Percentiles rank a stretch among this genome's conserved stretches.
These are phyloP conservation scores for Aotearoamyces nothofagi DNA, from an alignment of 2,329 filamentous ascomycete species.

Conservation along the genomic window DNA sequence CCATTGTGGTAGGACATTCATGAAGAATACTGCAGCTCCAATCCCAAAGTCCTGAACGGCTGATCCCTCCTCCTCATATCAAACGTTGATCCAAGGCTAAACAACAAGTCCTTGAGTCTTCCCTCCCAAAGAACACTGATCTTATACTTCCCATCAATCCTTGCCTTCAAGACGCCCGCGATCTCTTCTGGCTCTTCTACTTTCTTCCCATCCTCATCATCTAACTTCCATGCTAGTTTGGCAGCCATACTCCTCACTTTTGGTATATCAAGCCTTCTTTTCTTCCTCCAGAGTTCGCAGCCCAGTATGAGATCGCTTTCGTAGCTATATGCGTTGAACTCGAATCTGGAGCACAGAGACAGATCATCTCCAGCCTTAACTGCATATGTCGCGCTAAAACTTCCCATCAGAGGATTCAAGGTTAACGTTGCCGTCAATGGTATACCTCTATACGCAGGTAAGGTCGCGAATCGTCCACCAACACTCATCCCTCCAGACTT, in stretches of 20 bases:
- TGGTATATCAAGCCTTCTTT: slow-evolving; percentile 10
- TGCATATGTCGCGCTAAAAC: slow-evolving; percentile 79
- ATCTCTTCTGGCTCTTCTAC: slow-evolving; percentile 43
- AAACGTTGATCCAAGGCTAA: slow-evolving; percentile 77
- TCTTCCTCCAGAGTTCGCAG: slow-evolving; percentile 78
- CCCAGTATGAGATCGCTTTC: slow-evolving; percentile 88
- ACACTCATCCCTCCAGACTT: slow-evolving; percentile 87
- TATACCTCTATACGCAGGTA: slow-evolving; percentile 67
- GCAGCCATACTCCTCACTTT: slow-evolving; percentile 33
- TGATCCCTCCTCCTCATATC: slow-evolving; percentile 64
- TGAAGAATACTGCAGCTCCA: slow-evolving; percentile 74
- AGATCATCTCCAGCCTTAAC: slow-evolving; percentile 74
- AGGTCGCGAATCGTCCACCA: slow-evolving; percentile 76
- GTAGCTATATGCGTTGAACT: slow-evolving; percentile 97
- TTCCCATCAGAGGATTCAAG: slow-evolving; percentile 87
- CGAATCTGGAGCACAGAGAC: slow-evolving; percentile 77
- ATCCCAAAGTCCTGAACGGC: slow-evolving; percentile 59
- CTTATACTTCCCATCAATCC: slow-evolving; percentile 75
- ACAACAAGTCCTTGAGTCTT: slow-evolving; percentile 78
- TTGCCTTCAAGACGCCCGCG: slow-evolving; percentile 77
- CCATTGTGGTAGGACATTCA: too few species aligned
- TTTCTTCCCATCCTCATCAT: slow-evolving; percentile 17
- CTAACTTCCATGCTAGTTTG: slow-evolving; percentile 35
- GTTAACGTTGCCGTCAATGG: slow-evolving; percentile 90
- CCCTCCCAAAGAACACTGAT: slow-evolving; percentile 88